phyloP scores from a whole-genome alignment of 2,329 filamentous ascomycete species.

The Boeremia lycopersici region DNA sequence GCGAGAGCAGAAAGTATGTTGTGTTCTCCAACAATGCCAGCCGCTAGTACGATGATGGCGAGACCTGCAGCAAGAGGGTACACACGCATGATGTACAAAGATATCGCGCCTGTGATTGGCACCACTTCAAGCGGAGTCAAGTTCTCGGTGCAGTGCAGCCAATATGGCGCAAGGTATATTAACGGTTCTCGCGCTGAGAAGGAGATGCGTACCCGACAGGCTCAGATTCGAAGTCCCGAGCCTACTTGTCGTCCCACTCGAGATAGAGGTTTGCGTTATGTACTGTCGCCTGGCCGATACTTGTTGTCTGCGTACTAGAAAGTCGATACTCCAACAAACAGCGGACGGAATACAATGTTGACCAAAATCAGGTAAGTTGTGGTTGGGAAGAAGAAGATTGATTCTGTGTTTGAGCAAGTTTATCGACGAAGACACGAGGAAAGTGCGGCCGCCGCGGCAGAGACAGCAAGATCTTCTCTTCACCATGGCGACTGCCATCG shows the following conservation, averaged over 20 bases:
- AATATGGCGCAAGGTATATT: background rate
- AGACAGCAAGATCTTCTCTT: too few species aligned
- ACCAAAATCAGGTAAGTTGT: conserved; percentile 4
- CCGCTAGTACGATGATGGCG: background rate
- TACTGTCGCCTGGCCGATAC: background rate
- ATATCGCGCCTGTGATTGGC: background rate
- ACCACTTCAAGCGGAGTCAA: background rate
- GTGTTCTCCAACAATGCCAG: background rate
- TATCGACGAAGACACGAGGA: background rate
- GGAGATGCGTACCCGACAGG: background rate
- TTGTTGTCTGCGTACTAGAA: background rate
- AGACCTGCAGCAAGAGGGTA: background rate
- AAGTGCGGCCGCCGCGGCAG: background rate
- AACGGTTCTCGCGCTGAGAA: background rate
- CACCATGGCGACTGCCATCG: too few species aligned
- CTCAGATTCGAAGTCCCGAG: background rate
- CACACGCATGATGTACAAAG: background rate
- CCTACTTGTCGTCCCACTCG: background rate
- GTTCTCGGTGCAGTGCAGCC: background rate
- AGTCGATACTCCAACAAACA: conserved; percentile 5
- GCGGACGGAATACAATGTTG: conserved; percentile 2
- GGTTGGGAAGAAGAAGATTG: background rate
- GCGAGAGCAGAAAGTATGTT: conserved; percentile 9
- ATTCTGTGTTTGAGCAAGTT: background rate
- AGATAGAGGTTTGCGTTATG: background rate